Base-by-base conservation (phyloP, 2,329 filamentous ascomycete genomes). In the Biscogniauxia marginata region DNA sequence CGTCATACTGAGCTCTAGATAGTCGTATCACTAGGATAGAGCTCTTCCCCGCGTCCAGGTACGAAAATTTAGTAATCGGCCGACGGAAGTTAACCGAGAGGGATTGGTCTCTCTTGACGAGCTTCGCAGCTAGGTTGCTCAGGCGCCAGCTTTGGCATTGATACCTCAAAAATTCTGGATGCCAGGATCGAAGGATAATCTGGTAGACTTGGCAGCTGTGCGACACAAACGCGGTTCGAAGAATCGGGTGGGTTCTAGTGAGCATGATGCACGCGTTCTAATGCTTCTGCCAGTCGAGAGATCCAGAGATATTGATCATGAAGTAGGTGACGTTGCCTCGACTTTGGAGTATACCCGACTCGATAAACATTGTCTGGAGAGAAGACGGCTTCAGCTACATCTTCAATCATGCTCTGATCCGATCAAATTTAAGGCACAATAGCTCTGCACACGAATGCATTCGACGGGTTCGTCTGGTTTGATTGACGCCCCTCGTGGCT, bases 141-240 rank as follows among this genome's bases (percentile, higher is more conserved):
- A 83, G 70, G 3, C 74, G 70, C 65, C 73, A 75, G 11, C 68
- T 67, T 1, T 75, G 70, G 47, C 75, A 79, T 13, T 73, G 67
- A n/a, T 74, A 67, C 3, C 73, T 73, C 55, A 74, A 68, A 58
- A 82, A 82, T 1, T 78, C 73, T 1, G 78, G 72, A 2, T 66
- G 69, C 61, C 74, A 76, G 2, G 73, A 72, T 49, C 74, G 74
- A 34, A 81, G 65, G 30, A 78, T 74, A 0, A 79, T 77, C 63
- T 83, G 80, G 61, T 78, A 81, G 0, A 82, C 70, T 2, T 71
- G 73, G 6, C 78, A 73, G 9, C 75, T 73, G 48, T 81, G 74
- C 0, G 74, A 68, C 2, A 80, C 72, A 53, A 85, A 85, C 0
- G 78, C 76, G 0, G 84, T 84, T 20, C 82, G 78, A 7, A 86